phyloP scores from a whole-genome alignment of 139 green algal genomes.

The Chlorella sp. region DNA sequence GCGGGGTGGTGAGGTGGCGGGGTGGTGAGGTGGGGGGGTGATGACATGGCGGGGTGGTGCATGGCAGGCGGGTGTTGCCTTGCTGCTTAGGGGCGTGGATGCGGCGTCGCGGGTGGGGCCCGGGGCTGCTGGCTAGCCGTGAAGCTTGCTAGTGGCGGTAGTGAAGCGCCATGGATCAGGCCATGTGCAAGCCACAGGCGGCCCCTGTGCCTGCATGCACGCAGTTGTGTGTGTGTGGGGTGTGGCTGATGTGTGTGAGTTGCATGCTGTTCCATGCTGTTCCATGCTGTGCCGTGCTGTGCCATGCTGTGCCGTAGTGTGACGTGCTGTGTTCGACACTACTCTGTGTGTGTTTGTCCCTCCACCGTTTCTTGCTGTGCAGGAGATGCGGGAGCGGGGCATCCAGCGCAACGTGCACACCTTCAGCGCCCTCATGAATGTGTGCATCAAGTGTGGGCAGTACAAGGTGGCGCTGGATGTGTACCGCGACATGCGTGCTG shows the following conservation, averaged over 20 bases:
- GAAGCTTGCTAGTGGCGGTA: background rate
- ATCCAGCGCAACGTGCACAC: slow-evolving; percentile 77
- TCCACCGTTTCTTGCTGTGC: background rate
- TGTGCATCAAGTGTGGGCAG: slow-evolving; percentile 69
- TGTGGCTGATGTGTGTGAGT: too few relatives aligned
- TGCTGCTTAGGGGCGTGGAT: background rate
- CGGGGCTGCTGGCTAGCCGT: too few relatives aligned
- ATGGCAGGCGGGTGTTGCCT: background rate
- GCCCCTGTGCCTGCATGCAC: too few relatives aligned
- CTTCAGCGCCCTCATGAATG: slow-evolving; percentile 75
- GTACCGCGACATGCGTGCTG: slow-evolving; percentile 47
- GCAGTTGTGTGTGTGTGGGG: too few relatives aligned
- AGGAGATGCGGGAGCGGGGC: slow-evolving; percentile 66
- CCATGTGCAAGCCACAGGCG: too few relatives aligned
- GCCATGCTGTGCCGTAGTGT: too few relatives aligned
- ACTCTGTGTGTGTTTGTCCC: background rate
- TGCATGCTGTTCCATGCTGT: too few relatives aligned
- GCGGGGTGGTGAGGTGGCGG: background rate
- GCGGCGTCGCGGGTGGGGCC: background rate
- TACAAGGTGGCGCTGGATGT: slow-evolving; percentile 71
- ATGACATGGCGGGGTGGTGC: too few relatives aligned
- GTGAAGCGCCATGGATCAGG: too few relatives aligned
- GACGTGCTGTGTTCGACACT: too few relatives aligned
- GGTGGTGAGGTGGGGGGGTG: background rate
- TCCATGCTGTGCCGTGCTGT: background rate